Evolutionary conservation across 352 stramenopile genomes (phyloP).

Genomic region (Globisporangium splendens): DNA sequence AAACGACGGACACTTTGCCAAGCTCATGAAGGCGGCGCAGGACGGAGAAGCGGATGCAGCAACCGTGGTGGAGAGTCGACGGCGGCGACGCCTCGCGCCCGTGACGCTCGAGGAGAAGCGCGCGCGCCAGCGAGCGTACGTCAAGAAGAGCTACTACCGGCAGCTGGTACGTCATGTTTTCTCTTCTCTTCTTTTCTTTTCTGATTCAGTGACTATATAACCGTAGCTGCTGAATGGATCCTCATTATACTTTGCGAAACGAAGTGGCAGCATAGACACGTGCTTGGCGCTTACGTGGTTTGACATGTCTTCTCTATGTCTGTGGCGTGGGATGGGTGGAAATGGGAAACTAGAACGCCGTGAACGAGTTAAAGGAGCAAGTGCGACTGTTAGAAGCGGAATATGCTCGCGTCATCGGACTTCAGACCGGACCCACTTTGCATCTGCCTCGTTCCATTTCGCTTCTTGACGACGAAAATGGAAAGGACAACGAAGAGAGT

Average conservation of each 20-base stretch:
- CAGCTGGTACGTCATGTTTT: conserved; percentile 21
- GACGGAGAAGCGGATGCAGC: not conserved
- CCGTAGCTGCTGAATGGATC: no score
- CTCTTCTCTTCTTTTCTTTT: no score
- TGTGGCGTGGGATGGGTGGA: not conserved
- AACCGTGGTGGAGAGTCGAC: not conserved
- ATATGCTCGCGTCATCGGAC: conserved; percentile 1
- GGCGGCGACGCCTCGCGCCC: not conserved
- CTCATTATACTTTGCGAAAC: no score
- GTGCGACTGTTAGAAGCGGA: conserved; percentile 22
- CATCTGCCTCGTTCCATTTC: no score
- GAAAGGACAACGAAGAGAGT: not conserved
- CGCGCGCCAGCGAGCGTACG: conserved; percentile 48
- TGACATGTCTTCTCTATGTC: not conserved
- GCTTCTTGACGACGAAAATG: not conserved
- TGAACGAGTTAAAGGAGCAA: conserved; percentile 26
- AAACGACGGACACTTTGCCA: no score
- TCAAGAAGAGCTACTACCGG: conserved; percentile 44
- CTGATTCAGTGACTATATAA: no score
- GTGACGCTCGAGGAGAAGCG: conserved; percentile 35
- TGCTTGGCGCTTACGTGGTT: not conserved
- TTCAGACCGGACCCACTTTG: not conserved
- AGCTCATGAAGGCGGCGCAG: not conserved
- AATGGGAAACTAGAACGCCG: conserved; percentile 16
- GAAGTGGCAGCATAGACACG: no score